Conservation (phyloP, 768 basidiomycete genomes). For the Roridomyces roridus region DNA sequence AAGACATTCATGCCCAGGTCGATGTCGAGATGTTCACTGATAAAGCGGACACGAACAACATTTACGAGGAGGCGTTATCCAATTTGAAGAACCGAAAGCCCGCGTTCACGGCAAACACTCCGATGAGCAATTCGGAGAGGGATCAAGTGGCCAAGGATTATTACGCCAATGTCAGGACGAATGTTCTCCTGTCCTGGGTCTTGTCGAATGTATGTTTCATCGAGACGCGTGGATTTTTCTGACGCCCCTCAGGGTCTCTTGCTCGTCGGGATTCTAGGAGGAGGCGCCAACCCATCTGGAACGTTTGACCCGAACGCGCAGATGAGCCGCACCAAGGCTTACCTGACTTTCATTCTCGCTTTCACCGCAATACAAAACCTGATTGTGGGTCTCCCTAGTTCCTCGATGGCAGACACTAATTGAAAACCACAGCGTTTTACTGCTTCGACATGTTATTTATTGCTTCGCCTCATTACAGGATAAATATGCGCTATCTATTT, state of each 20-base stretch:
- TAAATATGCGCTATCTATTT: constrained; percentile 4
- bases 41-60: constrained; percentile 79
- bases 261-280: constrained; percentile 66
- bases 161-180: constrained; percentile 87
- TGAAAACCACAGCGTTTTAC: constrained; percentile 14
- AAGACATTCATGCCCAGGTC: constrained; percentile 81
- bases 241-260: constrained; percentile 21
- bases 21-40: constrained; percentile 88
- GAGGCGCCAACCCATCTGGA: constrained; percentile 55
- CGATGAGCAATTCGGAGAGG: constrained; percentile 59
- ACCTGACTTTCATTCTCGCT: constrained; percentile 80
- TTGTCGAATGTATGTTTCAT: constrained; percentile 71
- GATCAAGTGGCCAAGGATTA: constrained; percentile 84
- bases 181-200: constrained; percentile 84
- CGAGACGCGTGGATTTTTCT: not conserved
- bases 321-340: constrained; percentile 68
- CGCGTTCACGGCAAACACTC: constrained; percentile 36
- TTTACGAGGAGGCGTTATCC: constrained; percentile 83
- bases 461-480: constrained; percentile 20
- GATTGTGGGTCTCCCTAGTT: constrained; percentile 45
- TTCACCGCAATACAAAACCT: constrained; percentile 83
- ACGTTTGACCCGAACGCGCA: constrained; percentile 62
- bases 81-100: constrained; percentile 67
- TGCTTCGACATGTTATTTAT: constrained; percentile 18
- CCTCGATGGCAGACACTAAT: not conserved